Evolutionary conservation across 257 asterid genomes (phyloP).

Genomic region (Primulina tabacum): DNA sequence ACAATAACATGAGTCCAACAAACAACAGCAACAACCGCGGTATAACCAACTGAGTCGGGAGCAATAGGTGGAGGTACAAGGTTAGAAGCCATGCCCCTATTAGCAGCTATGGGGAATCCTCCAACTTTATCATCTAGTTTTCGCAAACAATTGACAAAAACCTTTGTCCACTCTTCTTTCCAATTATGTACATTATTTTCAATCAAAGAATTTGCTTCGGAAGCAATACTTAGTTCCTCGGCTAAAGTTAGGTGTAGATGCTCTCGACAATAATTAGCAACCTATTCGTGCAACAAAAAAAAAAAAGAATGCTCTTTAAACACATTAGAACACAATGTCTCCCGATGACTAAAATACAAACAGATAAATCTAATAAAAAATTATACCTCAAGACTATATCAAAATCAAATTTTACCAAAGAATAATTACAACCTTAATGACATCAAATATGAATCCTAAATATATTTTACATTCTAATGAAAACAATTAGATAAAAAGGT

Average conservation of each 20-base stretch:
- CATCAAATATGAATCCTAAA: neutral
- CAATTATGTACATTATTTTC: neutral
- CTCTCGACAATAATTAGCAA: slow-evolving; percentile 25
- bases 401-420: neutral
- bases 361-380: neutral
- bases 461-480: no score
- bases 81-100: neutral
- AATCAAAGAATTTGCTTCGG: neutral
- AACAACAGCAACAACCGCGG: slow-evolving; percentile 25
- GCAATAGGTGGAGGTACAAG: slow-evolving; percentile 12
- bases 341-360: neutral
- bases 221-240: slow-evolving; percentile 21
- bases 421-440: neutral
- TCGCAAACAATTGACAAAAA: slow-evolving; percentile 21
- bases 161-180: slow-evolving; percentile 19
- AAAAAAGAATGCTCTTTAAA: neutral
- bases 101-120: slow-evolving; percentile 1
- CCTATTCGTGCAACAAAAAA: neutral
- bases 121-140: slow-evolving; percentile 23
- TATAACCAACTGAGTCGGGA: slow-evolving; percentile 24
- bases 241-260: slow-evolving; percentile 22
- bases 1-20: slow-evolving; percentile 26
- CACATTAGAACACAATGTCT: neutral
- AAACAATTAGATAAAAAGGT: neutral
- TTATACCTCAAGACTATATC: neutral